A percentile compares a stretch with the other conserved stretches of the same genome.
phyloP scores from a whole-genome alignment of 2,329 filamentous ascomycete genomes.

The Botrytis cinerea region DNA sequence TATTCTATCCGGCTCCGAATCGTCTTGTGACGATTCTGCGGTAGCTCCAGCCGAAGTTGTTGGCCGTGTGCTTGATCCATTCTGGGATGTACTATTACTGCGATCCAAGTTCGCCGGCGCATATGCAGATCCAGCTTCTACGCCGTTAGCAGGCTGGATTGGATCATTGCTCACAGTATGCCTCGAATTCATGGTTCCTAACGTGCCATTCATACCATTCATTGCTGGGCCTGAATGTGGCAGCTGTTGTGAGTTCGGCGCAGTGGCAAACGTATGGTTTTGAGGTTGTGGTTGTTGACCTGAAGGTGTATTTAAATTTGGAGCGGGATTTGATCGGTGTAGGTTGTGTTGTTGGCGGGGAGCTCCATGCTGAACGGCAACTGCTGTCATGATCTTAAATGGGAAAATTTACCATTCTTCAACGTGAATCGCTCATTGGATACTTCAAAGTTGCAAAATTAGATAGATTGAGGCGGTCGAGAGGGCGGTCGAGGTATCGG shows the following conservation, averaged over 20 bases:
- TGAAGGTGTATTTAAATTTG: constrained; percentile 32
- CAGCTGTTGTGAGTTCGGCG: constrained; percentile 28
- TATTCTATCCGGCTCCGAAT: constrained; percentile 35
- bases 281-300: constrained; percentile 37
- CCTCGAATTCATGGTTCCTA: constrained; percentile 30
- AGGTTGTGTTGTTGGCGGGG: constrained; percentile 38
- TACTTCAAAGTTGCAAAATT: neutral
- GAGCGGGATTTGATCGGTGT: constrained; percentile 38
- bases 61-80: constrained; percentile 26
- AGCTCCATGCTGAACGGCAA: constrained; percentile 38
- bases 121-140: constrained; percentile 9
- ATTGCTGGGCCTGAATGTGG: neutral
- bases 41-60: constrained; percentile 33
- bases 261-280: constrained; percentile 33
- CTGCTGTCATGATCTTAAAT: constrained; percentile 41
- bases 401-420: constrained; percentile 34
- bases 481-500: constrained; percentile 22
- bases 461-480: constrained; percentile 14
- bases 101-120: constrained; percentile 18
- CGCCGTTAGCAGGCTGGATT: constrained; percentile 25
- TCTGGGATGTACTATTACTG: constrained; percentile 6
- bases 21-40: constrained; percentile 38
- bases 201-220: constrained; percentile 32
- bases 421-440: constrained; percentile 31
- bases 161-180: constrained; percentile 37